Evolutionary conservation across 495 filamentous ascomycete genomes (phyloP), one percentile per base, ranked within the genome.

Genomic region (Zalerion maritima): DNA sequence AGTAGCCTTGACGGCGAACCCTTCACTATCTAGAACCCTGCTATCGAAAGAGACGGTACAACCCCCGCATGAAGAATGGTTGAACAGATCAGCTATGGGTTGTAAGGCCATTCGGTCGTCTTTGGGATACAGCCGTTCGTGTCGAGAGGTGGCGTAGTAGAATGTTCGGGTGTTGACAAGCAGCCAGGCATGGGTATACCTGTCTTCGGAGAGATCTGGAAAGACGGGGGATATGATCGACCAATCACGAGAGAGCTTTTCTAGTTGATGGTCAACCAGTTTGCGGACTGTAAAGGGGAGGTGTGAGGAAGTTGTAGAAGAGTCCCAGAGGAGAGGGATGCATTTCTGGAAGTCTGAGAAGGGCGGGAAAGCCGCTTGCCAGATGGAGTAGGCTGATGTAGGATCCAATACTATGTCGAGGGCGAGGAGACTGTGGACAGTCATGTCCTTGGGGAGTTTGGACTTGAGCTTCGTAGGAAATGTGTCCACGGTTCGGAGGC

Each of bases 311-410:
- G n/a, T n/a, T n/a, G n/a, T n/a, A n/a, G n/a, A n/a, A n/a, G n/a
- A n/a, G n/a, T n/a, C n/a, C 82, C 83, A 92, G 17, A 75, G 48
- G 2, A 91, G 42, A 0, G 85, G 85, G 56, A 89, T 65, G 29
- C 52, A 60, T 8, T 63, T 52, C 41, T 59, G 38, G 35, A 91
- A 69, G 34, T 77, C 71, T 4, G 60, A 41, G 0, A 50, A 42
- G 0, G 54, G 58, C 0, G 85, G 85, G 59, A 79, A 74, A 5
- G 80, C 69, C 16, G 67, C 71, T 42, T 59, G 56, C 85, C 85
- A 93, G 7, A 54, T 44, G 0, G 55, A 50, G 21, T 45, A 50
- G 13, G 44, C 42, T 18, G 37, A 28, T 7, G 42, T 35, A 4
- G 22, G 29, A 38, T 71, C 57, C 3, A 75, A 58, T 14, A 73